phyloP scores from a whole-genome alignment of 1,284 basidiomycete genomes.

The Thecaphora thlaspeos region DNA sequence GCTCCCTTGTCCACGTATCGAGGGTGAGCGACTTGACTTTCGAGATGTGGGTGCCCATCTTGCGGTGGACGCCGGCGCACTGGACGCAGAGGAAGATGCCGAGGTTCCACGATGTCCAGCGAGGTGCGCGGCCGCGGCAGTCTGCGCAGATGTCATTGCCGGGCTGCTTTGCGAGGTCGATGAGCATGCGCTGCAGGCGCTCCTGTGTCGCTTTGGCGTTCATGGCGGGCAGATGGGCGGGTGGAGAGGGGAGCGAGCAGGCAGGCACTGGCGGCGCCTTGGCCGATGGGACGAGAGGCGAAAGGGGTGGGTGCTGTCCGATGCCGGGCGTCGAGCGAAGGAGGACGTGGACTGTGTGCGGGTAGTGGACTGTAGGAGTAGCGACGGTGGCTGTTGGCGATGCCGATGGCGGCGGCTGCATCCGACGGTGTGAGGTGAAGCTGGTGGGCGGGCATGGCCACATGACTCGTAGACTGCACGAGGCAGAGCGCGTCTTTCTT shows the following conservation, averaged over 20 bases:
- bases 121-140: constrained; percentile 71
- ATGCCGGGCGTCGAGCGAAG: too few species aligned
- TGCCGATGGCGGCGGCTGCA: too few species aligned
- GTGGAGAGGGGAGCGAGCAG: background rate
- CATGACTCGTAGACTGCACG: too few species aligned
- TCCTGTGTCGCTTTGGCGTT: constrained; percentile 61
- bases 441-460: too few species aligned
- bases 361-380: too few species aligned
- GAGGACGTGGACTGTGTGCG: too few species aligned
- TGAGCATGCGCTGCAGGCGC: constrained; percentile 68
- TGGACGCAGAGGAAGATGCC: constrained; percentile 64
- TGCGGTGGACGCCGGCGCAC: constrained; percentile 81
- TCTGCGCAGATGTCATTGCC: constrained; percentile 85
- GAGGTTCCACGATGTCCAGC: constrained; percentile 79
- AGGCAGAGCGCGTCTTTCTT: too few species aligned
- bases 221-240: constrained; percentile 13
- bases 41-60: constrained; percentile 69
- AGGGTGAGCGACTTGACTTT: constrained; percentile 76
- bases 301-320: too few species aligned
- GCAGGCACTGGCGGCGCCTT: too few species aligned
- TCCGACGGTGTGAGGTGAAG: too few species aligned
- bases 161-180: constrained; percentile 68
- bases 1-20: constrained; percentile 80
- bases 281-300: background rate
- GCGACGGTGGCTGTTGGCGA: too few species aligned